Evolutionary conservation across 192 early-diverging fungal species (phyloP).

Genomic region (Backusella macrospora): DNA sequence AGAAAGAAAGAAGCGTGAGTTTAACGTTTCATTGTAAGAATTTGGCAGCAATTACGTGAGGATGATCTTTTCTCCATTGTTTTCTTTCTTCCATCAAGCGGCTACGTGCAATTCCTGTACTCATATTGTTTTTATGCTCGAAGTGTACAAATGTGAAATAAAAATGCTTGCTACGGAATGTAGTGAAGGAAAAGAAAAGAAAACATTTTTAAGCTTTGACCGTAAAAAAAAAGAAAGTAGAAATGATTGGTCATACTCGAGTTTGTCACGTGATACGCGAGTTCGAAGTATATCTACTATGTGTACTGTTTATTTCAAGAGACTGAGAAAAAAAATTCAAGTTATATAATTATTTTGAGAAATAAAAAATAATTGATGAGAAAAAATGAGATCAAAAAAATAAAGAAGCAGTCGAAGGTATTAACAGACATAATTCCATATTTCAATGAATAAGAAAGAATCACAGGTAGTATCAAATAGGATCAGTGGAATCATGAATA

Average conservation of each 20-base stretch:
- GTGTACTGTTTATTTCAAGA: no score
- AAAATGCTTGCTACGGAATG: not conserved
- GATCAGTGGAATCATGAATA: no score
- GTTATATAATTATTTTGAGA: no score
- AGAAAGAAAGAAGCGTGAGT: not conserved
- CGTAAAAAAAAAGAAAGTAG: not conserved
- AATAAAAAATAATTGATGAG: no score
- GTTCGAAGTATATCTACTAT: no score
- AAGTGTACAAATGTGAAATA: not conserved
- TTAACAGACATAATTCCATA: no score
- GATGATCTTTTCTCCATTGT: constrained; percentile 98
- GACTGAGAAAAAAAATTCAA: no score
- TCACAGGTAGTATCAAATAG: no score
- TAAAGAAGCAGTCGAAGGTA: no score
- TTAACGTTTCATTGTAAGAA: not conserved
- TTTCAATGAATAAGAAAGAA: no score
- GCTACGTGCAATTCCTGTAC: constrained; percentile 38
- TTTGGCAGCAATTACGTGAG: constrained; percentile 48
- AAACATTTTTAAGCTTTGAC: not conserved
- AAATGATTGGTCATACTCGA: not conserved
- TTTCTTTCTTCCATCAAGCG: constrained; percentile 82
- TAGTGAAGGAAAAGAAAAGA: constrained; percentile 7
- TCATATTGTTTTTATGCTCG: constrained; percentile 21
- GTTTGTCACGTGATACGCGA: not conserved
- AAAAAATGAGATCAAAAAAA: no score